Base-by-base conservation (phyloP, 2,329 filamentous ascomycete species). In the Huntiella moniliformis region DNA sequence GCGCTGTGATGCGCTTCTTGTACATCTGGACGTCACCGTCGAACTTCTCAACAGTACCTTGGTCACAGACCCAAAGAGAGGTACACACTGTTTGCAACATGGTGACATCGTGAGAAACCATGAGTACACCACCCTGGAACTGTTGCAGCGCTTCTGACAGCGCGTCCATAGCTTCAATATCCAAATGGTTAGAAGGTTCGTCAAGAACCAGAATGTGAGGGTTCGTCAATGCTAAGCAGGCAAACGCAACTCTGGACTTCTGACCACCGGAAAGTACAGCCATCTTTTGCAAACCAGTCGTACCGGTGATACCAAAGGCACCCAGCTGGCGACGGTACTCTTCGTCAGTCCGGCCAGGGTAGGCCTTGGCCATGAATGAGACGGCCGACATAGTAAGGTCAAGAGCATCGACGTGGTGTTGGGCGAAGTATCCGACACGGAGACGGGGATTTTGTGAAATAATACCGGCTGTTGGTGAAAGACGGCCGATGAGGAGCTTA, bases 111-210 rank as follows among this genome's bases (percentile, higher is more conserved):
- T 98, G 91, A 57, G 83, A 93, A 48, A 98, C 91, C 86, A 98
- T 96, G 56, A 98, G 67, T 47, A 98, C 87, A 60, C 91, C 91
- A 51, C 91, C 91, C 64, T 93, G 74, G 66, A 96, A 98, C 52
- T 79, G 74, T 54, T 77, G 73, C 54, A 98, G 68, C 12, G 91
- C 91, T 28, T 80, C 77, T 4, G 84, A 79, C 44, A 98, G 68
- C 8, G 91, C 88, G 61, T 98, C 91, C 91, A 98, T 95, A 52
- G 91, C 91, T 63, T 98, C 91, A 55, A 98, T 96, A 74, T 98
- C 91, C 56, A 98, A 68, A 63, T 98, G 91, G 68, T 98, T 98
- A 52, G 85, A 94, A 60, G 91, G 91, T 63, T 98, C 91, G 72
- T 98, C 91, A 43, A 98, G 82, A 51, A 98, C 88, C 40, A 98